Base-by-base conservation (phyloP, 2,329 filamentous ascomycete species). In the Hortaea werneckii region DNA sequence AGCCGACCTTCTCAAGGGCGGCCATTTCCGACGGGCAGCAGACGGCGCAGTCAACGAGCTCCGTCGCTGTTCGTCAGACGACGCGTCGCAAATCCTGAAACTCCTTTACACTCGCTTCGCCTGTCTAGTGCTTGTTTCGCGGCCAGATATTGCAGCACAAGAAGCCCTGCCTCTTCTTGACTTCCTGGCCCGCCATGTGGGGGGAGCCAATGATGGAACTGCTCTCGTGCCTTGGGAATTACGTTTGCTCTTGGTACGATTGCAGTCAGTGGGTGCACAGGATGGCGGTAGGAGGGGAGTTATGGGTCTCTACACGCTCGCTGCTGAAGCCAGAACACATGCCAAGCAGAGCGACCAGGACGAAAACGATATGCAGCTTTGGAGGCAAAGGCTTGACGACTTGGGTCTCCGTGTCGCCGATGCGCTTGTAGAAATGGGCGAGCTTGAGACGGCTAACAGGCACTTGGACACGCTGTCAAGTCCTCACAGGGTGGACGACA, bases 231-330 rank as follows among this genome's bases (percentile, higher is more conserved):
- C 90, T 0, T 98, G 92, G 89, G 77, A 83, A 37, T 74, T 98
- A 43, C 79, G 92, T 5, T 76, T 95, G 2, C 74, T 96, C 11
- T 82, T 83, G 5, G 84, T 95, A 6, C 78, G 89, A 1, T 74
- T 96, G 13, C 87, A 94, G 55, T 87, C 86, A 0, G 77, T 95
- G 40, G 87, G 87, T 1, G 94, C 92, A 52, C 83, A 83, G 4
- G 92, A 98, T 65, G 79, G 82, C 42, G 76, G 90, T 4, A 77
- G 89, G 50, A 76, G 89, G 52, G 85, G 86, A 3, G 82, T 98
- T 47, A 90, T 92, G 74, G 85, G 85, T 39, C 87, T 94, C 62
- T 94, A 95, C 61, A 88, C 95, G 51, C 75, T 96, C 2, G 88
- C 58, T 3, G 51, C 48, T 6, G 63, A 65, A 50, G 58, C 56